Percentiles rank a stretch among this genome's conserved stretches.
These are phyloP conservation scores for Bipolaris oryzae DNA, from an alignment of 2,329 filamentous ascomycete species.

Conservation along the genomic window DNA sequence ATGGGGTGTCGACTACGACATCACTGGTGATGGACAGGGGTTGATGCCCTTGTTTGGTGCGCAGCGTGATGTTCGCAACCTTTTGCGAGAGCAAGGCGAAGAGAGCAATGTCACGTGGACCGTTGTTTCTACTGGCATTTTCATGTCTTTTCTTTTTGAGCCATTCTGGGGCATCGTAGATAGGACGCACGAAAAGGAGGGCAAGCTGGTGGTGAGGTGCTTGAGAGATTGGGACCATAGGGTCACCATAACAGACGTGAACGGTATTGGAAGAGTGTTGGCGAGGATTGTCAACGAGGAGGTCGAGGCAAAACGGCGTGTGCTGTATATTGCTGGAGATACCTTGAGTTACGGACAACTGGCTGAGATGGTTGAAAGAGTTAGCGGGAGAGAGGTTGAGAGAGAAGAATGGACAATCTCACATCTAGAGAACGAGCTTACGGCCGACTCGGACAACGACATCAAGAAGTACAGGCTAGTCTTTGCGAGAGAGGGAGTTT, in stretches of 20 bases:
- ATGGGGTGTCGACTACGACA: slow-evolving; percentile 74
- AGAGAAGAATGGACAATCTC: slow-evolving; percentile 59
- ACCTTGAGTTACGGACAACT: slow-evolving; percentile 64
- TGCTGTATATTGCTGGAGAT: slow-evolving; percentile 67
- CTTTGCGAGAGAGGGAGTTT: slow-evolving; percentile 66
- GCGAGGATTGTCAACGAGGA: slow-evolving; percentile 58
- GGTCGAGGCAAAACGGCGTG: slow-evolving; percentile 42
- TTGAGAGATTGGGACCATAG: slow-evolving; percentile 66
- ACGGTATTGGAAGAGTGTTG: slow-evolving; percentile 67
- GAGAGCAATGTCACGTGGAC: slow-evolving; percentile 60
- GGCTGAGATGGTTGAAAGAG: slow-evolving; percentile 59
- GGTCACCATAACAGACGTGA: slow-evolving; percentile 67
- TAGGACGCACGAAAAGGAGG: slow-evolving; percentile 8
- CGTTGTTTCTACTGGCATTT: slow-evolving; percentile 72
- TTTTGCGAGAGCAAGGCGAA: slow-evolving; percentile 31
- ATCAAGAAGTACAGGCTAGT: slow-evolving; percentile 67
- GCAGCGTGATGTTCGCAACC: slow-evolving; percentile 56
- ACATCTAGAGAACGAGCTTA: slow-evolving; percentile 55
- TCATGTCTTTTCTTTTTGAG: slow-evolving; percentile 73
- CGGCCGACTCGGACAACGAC: slow-evolving; percentile 53
- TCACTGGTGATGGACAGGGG: slow-evolving; percentile 61
- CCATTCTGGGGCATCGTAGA: slow-evolving; percentile 68
- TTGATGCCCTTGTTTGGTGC: slow-evolving; percentile 71
- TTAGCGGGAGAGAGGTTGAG: slow-evolving; percentile 51
- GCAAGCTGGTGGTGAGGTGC: slow-evolving; percentile 53